A percentile compares a stretch with the other conserved stretches of the same genome.
Conservation (phyloP, 345 rosid genomes). For the Dovyalis caffra region DNA sequence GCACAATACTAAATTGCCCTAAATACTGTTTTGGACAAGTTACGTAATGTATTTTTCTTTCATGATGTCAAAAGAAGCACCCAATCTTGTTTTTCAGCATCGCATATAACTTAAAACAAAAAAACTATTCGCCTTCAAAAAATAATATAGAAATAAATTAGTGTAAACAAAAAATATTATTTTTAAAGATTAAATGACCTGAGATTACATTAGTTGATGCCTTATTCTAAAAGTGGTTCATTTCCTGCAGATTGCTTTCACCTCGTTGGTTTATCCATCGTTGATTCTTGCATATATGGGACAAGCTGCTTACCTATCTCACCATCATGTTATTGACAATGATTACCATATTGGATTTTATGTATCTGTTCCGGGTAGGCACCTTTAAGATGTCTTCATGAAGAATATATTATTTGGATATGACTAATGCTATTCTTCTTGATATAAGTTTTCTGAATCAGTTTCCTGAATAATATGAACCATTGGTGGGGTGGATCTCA, state of each 20-base stretch:
- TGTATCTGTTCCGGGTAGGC: slow-evolving; percentile 86
- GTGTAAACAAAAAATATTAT: not conserved
- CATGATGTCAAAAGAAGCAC: not conserved
- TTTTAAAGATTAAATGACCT: not conserved
- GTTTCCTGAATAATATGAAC: not conserved
- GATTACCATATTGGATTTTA: slow-evolving; percentile 64
- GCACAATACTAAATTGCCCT: not conserved
- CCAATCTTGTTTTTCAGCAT: not conserved
- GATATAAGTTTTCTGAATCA: not conserved
- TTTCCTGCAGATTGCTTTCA: slow-evolving; percentile 80
- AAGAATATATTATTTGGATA: slow-evolving; percentile 8
- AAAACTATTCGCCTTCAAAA: not conserved
- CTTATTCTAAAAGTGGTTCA: slow-evolving; percentile 6
- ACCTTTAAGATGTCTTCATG: slow-evolving; percentile 11
- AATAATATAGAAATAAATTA: not conserved
- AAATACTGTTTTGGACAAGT: not conserved
- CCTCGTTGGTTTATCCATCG: slow-evolving; percentile 83
- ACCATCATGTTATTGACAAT: slow-evolving; percentile 47
- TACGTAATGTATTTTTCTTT: not conserved
- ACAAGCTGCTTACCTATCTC: slow-evolving; percentile 86
- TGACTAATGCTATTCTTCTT: too few species aligned
- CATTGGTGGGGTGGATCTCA: too few species aligned
- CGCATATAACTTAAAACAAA: not conserved
- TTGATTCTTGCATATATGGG: slow-evolving; percentile 94
- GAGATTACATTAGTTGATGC: not conserved